These are phyloP conservation scores for Aspergillus funiculosus DNA, from an alignment of 495 filamentous ascomycete genomes.

Conservation along the genomic window DNA sequence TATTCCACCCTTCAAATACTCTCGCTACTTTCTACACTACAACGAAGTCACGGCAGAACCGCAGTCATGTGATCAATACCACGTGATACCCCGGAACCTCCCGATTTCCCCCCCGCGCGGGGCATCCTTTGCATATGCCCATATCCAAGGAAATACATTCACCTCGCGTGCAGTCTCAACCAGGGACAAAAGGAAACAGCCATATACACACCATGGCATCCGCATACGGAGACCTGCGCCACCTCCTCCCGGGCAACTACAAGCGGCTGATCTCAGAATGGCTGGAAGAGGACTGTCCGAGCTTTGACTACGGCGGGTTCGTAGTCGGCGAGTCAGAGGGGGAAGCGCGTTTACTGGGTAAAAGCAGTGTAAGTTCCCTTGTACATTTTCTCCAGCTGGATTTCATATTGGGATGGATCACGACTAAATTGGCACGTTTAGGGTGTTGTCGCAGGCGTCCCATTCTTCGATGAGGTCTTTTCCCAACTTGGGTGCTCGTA, in stretches of 20 bases:
- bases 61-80: neutral
- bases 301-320: slow-evolving; percentile 94
- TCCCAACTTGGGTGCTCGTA: slow-evolving; percentile 77
- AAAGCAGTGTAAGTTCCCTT: slow-evolving; percentile 53
- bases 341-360: slow-evolving; percentile 82
- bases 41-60: neutral
- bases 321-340: slow-evolving; percentile 78
- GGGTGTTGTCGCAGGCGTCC: slow-evolving; percentile 85
- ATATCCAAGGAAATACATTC: slow-evolving; percentile 8
- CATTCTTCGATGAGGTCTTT: slow-evolving; percentile 95
- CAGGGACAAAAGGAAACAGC: no score
- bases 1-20: no score
- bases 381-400: neutral
- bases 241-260: slow-evolving; percentile 80
- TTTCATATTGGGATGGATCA: neutral
- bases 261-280: slow-evolving; percentile 73
- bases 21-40: neutral
- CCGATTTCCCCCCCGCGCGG: slow-evolving; percentile 10
- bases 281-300: slow-evolving; percentile 93
- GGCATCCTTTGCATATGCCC: slow-evolving; percentile 12
- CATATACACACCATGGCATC: slow-evolving; percentile 44
- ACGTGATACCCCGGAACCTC: slow-evolving; percentile 12
- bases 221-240: slow-evolving; percentile 65
- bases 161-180: no score
- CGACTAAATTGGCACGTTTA: slow-evolving; percentile 7